Base-by-base conservation (phyloP, 768 basidiomycete genomes). In the Termitomyces bulborhizus region DNA sequence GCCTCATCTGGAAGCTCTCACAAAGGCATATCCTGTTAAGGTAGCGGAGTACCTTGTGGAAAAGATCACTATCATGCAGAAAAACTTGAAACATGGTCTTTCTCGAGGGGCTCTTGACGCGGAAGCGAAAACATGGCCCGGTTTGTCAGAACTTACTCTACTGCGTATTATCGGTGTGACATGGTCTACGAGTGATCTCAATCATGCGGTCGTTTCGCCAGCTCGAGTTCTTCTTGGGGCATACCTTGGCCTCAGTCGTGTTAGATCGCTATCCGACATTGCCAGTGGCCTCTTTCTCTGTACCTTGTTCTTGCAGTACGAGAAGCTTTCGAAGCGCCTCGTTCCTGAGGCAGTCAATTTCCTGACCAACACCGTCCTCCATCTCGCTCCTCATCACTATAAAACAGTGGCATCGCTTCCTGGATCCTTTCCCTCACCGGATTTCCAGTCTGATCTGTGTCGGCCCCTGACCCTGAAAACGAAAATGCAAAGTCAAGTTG, bases 141-240 rank as follows among this genome's bases (percentile, higher is more conserved):
- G 88, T 29, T 68, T 85, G 3, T 72, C 92, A 4, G 97, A 99
- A 68, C 76, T 99, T 18, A 75, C 80, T 0, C 74, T 99, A 2
- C 74, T 98, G 31, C 84, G 94, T 24, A 68, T 94, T 39, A 80
- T 92, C 49, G 93, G 93, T 3, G 72, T 77, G 13, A 73, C 90
- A 36, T 99, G 95, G 95, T 89, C 94, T 3, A 93, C 94, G 2
- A 96, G 93, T 66, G 97, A 99, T 70, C 80, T 96, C 71, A 87
- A 86, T 50, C 95, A 99, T 69, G 82, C 85, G 0, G 93, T 98
- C 45, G 75, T 93, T 18, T 89, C 91, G 0, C 92, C 94, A 0
- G 81, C 94, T 0, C 82, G 93, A 48, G 71, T 98, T 16, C 79
- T 98, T 53, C 90, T 97, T 76, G 92, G 90, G 1, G 86, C 93